Conservation (phyloP, 1,284 basidiomycete genomes). For the Apiotrichum domesticum region DNA sequence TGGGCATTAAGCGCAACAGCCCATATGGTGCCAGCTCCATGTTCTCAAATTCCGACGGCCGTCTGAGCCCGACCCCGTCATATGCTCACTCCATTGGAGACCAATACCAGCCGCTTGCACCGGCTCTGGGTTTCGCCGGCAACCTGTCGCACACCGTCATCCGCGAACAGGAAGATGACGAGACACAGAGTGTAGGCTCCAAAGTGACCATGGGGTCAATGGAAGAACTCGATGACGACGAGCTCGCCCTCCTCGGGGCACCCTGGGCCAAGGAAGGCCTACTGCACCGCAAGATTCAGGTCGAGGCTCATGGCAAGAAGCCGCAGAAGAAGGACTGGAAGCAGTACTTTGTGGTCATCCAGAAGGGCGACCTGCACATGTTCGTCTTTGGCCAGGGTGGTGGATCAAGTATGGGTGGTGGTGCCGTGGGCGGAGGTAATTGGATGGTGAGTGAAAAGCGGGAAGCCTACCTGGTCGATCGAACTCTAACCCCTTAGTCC, state of each 20-base stretch:
- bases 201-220: slow-evolving; percentile 55
- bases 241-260: slow-evolving; percentile 85
- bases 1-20: slow-evolving; percentile 69
- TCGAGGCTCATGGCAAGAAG: slow-evolving; percentile 65
- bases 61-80: slow-evolving; percentile 80
- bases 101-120: slow-evolving; percentile 51
- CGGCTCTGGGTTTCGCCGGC: slow-evolving; percentile 87
- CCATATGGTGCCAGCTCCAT: slow-evolving; percentile 24
- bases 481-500: slow-evolving; percentile 9
- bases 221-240: slow-evolving; percentile 75
- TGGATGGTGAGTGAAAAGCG: slow-evolving; percentile 68
- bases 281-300: slow-evolving; percentile 88
- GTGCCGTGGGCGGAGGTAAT: slow-evolving; percentile 81
- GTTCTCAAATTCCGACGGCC: slow-evolving; percentile 58
- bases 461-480: not conserved
- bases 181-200: slow-evolving; percentile 59
- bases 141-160: slow-evolving; percentile 95
- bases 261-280: slow-evolving; percentile 99
- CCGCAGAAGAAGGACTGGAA: slow-evolving; percentile 76
- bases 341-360: slow-evolving; percentile 91
- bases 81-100: slow-evolving; percentile 78
- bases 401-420: slow-evolving; percentile 50
- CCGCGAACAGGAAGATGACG: slow-evolving; percentile 80
- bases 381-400: slow-evolving; percentile 72
- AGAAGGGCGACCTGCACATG: slow-evolving; percentile 88